phyloP scores from a whole-genome alignment of 371 early-diverging fungal species.

The Funneliformis caledonium region DNA sequence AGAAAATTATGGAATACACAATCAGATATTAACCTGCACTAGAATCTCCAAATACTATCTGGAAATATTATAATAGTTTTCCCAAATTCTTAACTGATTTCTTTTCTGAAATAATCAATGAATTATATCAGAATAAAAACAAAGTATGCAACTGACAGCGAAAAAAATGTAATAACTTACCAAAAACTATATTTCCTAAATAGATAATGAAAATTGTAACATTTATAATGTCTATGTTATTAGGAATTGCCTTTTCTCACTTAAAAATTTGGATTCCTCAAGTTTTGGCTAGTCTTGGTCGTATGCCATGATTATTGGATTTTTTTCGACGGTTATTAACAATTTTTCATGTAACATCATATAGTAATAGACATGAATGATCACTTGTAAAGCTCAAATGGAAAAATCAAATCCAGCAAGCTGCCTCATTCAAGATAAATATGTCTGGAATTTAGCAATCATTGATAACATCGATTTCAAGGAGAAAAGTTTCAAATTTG shows the following conservation, averaged over 20 bases:
- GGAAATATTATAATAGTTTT: background rate
- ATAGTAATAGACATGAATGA: background rate
- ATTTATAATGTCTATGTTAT: background rate
- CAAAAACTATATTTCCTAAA: background rate
- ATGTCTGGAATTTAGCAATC: background rate
- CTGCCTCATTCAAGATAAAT: background rate
- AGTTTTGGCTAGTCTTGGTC: background rate
- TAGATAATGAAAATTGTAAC: background rate
- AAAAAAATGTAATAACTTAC: background rate
- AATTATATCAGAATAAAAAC: constrained; percentile 14
- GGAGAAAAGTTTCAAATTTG: no score
- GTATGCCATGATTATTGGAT: background rate
- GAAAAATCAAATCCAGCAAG: background rate
- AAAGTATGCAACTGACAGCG: background rate
- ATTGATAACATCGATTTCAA: no score
- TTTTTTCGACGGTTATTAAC: background rate
- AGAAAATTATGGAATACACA: background rate
- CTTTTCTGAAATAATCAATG: constrained; percentile 1
- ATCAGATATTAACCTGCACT: background rate
- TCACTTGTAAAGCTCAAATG: background rate
- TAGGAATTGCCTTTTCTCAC: no score
- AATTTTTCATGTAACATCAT: background rate
- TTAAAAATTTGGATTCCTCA: background rate
- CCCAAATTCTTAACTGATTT: background rate
- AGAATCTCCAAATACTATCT: background rate